These are phyloP conservation scores for Pisolithus marmoratus DNA, from an alignment of 768 basidiomycete genomes.

Conservation along the genomic window DNA sequence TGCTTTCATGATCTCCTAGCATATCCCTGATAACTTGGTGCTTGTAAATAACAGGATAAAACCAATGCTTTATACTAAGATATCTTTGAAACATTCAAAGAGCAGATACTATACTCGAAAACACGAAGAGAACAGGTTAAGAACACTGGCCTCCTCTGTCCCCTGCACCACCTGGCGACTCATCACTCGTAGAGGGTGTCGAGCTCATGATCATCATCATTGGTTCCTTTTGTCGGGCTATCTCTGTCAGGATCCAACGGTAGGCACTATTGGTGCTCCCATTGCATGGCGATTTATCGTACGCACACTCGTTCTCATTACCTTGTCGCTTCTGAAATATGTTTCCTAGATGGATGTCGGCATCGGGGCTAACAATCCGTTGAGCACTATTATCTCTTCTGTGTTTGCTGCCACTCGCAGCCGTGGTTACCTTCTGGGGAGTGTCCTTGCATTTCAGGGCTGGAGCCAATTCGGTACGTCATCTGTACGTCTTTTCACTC, in stretches of 20 bases:
- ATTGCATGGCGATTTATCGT: slow-evolving; percentile 81
- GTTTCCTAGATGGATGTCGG: slow-evolving; percentile 54
- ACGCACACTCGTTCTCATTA: slow-evolving; percentile 11
- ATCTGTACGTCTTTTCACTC: not conserved
- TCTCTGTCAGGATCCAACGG: slow-evolving; percentile 60
- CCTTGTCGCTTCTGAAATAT: not conserved
- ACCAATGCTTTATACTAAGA: too few species aligned
- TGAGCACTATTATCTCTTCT: slow-evolving; percentile 85
- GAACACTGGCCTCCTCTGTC: too few species aligned
- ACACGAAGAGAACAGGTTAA: too few species aligned
- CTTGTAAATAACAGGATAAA: too few species aligned
- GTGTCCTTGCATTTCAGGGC: slow-evolving; percentile 81
- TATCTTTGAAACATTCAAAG: too few species aligned
- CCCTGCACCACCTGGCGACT: too few species aligned
- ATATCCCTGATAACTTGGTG: too few species aligned
- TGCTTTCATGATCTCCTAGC: too few species aligned
- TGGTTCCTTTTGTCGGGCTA: slow-evolving; percentile 67
- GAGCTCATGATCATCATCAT: slow-evolving; percentile 77
- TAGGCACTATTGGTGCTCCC: slow-evolving; percentile 68
- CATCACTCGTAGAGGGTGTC: slow-evolving; percentile 34
- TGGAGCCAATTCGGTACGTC: slow-evolving; percentile 79
- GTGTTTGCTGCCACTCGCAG: slow-evolving; percentile 80
- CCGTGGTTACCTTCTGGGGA: slow-evolving; percentile 84
- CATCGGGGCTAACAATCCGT: too few species aligned
- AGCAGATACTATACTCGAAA: too few species aligned